Conservation (phyloP, 2,329 filamentous ascomycete species). For the Diatrype stigma region DNA sequence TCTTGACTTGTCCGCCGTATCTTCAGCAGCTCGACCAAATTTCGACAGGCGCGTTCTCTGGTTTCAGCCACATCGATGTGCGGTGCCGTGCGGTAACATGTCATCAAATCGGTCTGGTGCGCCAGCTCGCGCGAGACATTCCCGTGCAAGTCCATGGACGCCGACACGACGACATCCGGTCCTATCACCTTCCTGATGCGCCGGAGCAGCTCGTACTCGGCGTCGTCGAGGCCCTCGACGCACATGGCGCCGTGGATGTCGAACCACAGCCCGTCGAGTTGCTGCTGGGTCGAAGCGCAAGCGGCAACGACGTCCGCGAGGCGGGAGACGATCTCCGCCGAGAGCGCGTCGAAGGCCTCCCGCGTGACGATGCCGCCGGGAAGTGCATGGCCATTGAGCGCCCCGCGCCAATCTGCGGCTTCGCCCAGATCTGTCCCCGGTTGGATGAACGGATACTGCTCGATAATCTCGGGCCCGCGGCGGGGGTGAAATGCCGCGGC, state of each 20-base stretch:
- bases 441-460: conserved; percentile 42
- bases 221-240: conserved; percentile 45
- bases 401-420: conserved; percentile 44
- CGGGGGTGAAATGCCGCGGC: conserved; percentile 46
- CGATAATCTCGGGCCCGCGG: conserved; percentile 38
- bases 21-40: conserved; percentile 38
- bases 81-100: conserved; percentile 49
- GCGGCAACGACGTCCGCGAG: conserved; percentile 36
- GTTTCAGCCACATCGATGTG: conserved; percentile 48
- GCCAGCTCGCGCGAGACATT: conserved; percentile 47
- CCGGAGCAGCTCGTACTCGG: conserved; percentile 42
- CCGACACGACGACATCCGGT: conserved; percentile 42
- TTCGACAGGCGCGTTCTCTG: conserved; percentile 46
- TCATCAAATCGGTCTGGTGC: conserved; percentile 47
- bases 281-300: conserved; percentile 15
- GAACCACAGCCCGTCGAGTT: conserved; percentile 48
- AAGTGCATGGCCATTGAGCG: conserved; percentile 47
- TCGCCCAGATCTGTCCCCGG: conserved; percentile 35
- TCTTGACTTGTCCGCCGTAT: conserved; percentile 13
- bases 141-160: conserved; percentile 53
- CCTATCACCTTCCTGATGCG: conserved; percentile 43
- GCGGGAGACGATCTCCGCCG: conserved; percentile 32
- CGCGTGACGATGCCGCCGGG: conserved; percentile 45
- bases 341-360: conserved; percentile 42
- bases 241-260: conserved; percentile 55